phyloP scores from a whole-genome alignment of 129 eudicot species.

The Lactuca saligna region DNA sequence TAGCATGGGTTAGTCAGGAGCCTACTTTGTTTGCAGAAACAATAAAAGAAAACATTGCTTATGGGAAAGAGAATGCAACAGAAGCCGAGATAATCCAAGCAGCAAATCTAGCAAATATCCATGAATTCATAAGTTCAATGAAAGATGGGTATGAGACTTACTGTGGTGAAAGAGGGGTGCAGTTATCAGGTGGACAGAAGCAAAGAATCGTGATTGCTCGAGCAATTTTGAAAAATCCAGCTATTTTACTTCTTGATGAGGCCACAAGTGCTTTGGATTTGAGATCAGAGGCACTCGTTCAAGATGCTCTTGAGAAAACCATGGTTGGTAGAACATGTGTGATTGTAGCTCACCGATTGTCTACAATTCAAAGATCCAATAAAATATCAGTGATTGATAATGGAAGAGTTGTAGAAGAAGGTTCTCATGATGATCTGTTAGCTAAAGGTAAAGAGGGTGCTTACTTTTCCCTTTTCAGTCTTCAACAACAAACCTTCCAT shows the following conservation, averaged over 20 bases:
- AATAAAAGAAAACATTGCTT: constrained; percentile 40
- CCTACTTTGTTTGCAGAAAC: constrained; percentile 51
- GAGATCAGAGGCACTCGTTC: constrained; percentile 45
- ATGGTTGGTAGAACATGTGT: constrained; percentile 47
- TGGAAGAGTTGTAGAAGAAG: constrained; percentile 67
- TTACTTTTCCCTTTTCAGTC: constrained; percentile 61
- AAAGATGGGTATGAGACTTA: constrained; percentile 47
- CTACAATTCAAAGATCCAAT: constrained; percentile 41
- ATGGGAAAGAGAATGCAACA: constrained; percentile 37
- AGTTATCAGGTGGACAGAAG: constrained; percentile 53
- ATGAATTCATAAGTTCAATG: constrained; percentile 42
- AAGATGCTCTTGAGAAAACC: constrained; percentile 41
- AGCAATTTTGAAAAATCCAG: constrained; percentile 37
- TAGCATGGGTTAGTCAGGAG: constrained; percentile 55
- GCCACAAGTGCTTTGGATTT: constrained; percentile 52
- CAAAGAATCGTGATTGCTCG: constrained; percentile 41
- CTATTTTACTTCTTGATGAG: constrained; percentile 45
- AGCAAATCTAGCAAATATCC: constrained; percentile 50
- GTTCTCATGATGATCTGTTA: constrained; percentile 61
- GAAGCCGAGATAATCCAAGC: constrained; percentile 47
- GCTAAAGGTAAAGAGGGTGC: constrained; percentile 67
- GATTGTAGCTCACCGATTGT: constrained; percentile 46
- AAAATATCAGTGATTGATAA: constrained; percentile 54
- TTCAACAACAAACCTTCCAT: constrained; percentile 43
- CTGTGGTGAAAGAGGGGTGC: constrained; percentile 57